Percentiles rank a stretch among this genome's conserved stretches.
Evolutionary conservation across 345 rosid genomes (phyloP).

Genomic region (Trapa bicornis): DNA sequence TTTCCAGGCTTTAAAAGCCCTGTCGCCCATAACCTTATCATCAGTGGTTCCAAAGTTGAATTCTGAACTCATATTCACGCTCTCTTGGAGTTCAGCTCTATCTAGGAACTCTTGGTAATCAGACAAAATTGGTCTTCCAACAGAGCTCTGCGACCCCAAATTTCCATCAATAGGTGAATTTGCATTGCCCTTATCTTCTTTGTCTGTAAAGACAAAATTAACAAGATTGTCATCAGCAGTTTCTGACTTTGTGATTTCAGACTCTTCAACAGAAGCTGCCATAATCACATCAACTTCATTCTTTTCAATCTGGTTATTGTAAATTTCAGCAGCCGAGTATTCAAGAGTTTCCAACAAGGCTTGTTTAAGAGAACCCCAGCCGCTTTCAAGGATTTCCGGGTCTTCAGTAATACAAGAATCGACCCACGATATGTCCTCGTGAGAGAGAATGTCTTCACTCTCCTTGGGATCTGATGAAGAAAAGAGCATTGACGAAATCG

Average conservation of each 20-base stretch:
- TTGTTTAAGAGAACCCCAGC: slow-evolving; percentile 8
- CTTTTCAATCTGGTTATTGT: neutral
- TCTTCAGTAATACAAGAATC: slow-evolving; percentile 15
- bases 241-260: neutral
- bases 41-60: neutral
- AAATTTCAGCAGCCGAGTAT: slow-evolving; percentile 2
- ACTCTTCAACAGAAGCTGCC: neutral
- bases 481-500: neutral
- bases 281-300: slow-evolving; percentile 5
- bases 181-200: slow-evolving; percentile 4
- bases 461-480: slow-evolving; percentile 3
- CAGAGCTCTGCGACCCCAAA: neutral
- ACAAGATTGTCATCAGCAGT: neutral
- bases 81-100: neutral
- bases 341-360: neutral
- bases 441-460: slow-evolving; percentile 8
- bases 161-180: neutral
- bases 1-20: slow-evolving; percentile 49
- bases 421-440: slow-evolving; percentile 12
- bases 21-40: slow-evolving; percentile 1
- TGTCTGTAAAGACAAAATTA: neutral
- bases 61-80: neutral
- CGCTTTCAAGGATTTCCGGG: slow-evolving; percentile 5
- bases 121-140: slow-evolving; percentile 2
- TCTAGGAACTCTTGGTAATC: slow-evolving; percentile 1